phyloP scores from a whole-genome alignment of 1,139 yeast species.

The Blastobotrys indianensis region DNA sequence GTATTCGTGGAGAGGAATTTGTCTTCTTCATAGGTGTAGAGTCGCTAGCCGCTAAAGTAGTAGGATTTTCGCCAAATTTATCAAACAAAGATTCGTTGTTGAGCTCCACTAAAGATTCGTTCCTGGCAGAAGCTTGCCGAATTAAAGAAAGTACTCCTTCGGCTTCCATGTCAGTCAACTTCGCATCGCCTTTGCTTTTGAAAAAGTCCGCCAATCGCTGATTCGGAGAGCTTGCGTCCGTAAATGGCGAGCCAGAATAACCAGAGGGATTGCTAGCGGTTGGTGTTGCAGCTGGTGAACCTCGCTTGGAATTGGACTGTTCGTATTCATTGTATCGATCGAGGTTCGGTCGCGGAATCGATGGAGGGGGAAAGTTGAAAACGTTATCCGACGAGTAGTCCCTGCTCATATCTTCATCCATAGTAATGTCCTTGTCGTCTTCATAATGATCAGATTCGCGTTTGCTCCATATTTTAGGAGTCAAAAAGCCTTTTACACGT shows the following conservation, averaged over 20 bases:
- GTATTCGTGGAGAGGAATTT: too few relatives aligned
- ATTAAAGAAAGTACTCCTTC: slow-evolving; percentile 73
- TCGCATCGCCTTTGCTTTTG: slow-evolving; percentile 64
- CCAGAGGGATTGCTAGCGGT: slow-evolving; percentile 5
- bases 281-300: slow-evolving; percentile 1
- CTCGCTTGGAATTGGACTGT: background rate
- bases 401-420: background rate
- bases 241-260: slow-evolving; percentile 5
- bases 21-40: too few relatives aligned
- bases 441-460: background rate
- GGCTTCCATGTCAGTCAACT: slow-evolving; percentile 69
- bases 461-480: slow-evolving; percentile 16
- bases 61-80: too few relatives aligned
- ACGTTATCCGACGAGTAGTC: slow-evolving; percentile 7
- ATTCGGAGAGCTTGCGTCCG: slow-evolving; percentile 39
- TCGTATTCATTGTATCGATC: slow-evolving; percentile 10
- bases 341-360: slow-evolving; percentile 15
- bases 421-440: background rate
- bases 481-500: slow-evolving; percentile 18
- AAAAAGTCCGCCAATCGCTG: slow-evolving; percentile 68
- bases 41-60: too few relatives aligned
- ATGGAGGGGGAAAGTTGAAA: slow-evolving; percentile 19
- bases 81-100: background rate
- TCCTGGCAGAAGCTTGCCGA: slow-evolving; percentile 35
- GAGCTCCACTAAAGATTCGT: slow-evolving; percentile 21